Evolutionary conservation across 306 rosid genomes (phyloP).

Genomic region (Prunus dulcis): DNA sequence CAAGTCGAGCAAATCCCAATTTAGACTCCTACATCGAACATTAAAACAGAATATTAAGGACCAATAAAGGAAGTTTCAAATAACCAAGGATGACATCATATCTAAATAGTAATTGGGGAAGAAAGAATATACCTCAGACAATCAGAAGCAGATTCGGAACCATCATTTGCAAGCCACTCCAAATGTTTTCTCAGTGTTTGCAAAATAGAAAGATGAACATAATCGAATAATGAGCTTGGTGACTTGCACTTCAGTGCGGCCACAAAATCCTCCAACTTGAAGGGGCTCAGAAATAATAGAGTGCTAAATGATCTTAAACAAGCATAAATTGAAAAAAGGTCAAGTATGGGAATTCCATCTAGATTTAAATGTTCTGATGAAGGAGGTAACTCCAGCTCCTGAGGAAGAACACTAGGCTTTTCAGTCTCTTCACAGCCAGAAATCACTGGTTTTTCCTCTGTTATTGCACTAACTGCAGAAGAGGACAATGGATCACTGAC

Average conservation of each 20-base stretch:
- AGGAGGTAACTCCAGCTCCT: slow-evolving; percentile 66
- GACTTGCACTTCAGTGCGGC: slow-evolving; percentile 54
- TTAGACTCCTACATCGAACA: slow-evolving; percentile 67
- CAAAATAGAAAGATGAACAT: slow-evolving; percentile 76
- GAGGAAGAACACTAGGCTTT: slow-evolving; percentile 38
- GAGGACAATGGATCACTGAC: slow-evolving; percentile 43
- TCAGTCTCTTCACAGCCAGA: slow-evolving; percentile 43
- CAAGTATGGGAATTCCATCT: slow-evolving; percentile 73
- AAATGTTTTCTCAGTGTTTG: slow-evolving; percentile 80
- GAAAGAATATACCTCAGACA: slow-evolving; percentile 65
- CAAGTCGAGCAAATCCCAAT: slow-evolving; percentile 91
- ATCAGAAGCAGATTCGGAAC: slow-evolving; percentile 75
- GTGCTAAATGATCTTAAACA: slow-evolving; percentile 89
- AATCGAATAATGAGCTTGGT: slow-evolving; percentile 71
- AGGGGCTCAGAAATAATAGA: slow-evolving; percentile 84
- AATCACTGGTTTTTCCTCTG: slow-evolving; percentile 51
- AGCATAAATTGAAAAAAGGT: slow-evolving; percentile 76
- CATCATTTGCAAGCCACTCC: slow-evolving; percentile 82
- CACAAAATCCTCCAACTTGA: slow-evolving; percentile 87
- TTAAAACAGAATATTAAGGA: slow-evolving; percentile 17
- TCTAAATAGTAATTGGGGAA: slow-evolving; percentile 3
- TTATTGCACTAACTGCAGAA: slow-evolving; percentile 49
- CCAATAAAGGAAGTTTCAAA: slow-evolving; percentile 5
- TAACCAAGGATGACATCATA: slow-evolving; percentile 22
- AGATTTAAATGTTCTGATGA: slow-evolving; percentile 74